Conservation (phyloP, 768 basidiomycete species). For the Amanita thiersii region DNA sequence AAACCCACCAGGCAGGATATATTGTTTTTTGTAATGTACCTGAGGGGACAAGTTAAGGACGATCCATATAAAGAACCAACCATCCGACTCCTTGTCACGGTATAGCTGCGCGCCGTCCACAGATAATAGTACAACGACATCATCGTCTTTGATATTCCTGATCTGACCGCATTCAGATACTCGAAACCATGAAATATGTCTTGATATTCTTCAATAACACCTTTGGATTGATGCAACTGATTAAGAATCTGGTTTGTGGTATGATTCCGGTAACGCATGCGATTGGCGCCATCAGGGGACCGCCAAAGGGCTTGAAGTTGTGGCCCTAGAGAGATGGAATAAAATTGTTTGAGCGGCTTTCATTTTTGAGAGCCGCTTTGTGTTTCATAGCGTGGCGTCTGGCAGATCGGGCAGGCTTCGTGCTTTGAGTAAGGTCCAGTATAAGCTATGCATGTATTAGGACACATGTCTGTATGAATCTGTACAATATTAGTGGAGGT, state of each 20-base stretch:
- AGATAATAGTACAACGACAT: constrained; percentile 26
- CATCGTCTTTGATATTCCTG: constrained; percentile 15
- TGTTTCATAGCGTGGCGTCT: not conserved
- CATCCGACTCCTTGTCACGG: constrained; percentile 22
- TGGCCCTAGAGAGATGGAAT: constrained; percentile 25
- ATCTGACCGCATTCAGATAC: constrained; percentile 13
- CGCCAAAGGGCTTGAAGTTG: constrained; percentile 24
- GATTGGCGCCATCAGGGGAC: constrained; percentile 11
- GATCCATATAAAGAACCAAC: constrained; percentile 29
- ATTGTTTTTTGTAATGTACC: constrained; percentile 22
- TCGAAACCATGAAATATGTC: constrained; percentile 21
- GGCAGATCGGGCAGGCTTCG: not conserved
- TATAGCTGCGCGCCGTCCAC: constrained; percentile 36
- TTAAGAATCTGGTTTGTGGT: constrained; percentile 10
- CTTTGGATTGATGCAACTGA: not conserved
- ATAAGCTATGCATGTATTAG: not conserved
- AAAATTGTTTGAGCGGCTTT: constrained; percentile 13
- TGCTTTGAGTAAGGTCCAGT: not conserved
- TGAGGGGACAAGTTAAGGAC: constrained; percentile 22
- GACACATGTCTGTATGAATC: constrained; percentile 3
- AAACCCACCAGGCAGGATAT: constrained; percentile 23
- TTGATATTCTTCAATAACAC: constrained; percentile 7
- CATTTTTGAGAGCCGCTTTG: constrained; percentile 2
- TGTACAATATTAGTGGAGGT: not conserved
- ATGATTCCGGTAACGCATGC: constrained; percentile 11